These are phyloP conservation scores for Talaromyces sp. DNA, from an alignment of 2,329 filamentous ascomycete species.

Conservation along the genomic window DNA sequence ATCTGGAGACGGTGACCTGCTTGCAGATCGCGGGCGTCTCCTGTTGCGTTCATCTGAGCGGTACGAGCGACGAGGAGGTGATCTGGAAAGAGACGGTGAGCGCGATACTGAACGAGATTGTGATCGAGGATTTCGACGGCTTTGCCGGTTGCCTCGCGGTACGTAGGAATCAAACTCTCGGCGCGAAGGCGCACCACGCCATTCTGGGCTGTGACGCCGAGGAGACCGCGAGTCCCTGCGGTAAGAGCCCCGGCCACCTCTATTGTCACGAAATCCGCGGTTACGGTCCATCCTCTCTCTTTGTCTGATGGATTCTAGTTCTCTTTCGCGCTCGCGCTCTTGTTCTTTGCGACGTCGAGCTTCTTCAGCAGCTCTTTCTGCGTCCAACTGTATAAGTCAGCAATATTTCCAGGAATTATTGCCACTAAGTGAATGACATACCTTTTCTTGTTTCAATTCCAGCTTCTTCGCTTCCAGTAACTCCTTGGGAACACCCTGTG, in stretches of 20 bases:
- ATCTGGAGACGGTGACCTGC: slow-evolving; percentile 43
- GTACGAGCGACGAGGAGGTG: slow-evolving; percentile 33
- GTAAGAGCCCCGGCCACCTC: slow-evolving; percentile 39
- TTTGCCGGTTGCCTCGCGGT: slow-evolving; percentile 46
- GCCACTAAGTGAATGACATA: slow-evolving; percentile 35
- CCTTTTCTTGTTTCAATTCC: slow-evolving; percentile 93
- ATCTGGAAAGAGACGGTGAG: slow-evolving; percentile 35
- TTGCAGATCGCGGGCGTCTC: slow-evolving; percentile 35
- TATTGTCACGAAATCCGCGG: slow-evolving; percentile 28
- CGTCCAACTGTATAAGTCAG: slow-evolving; percentile 62
- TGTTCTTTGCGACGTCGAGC: slow-evolving; percentile 69
- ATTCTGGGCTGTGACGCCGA: slow-evolving; percentile 49
- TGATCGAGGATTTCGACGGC: slow-evolving; percentile 39
- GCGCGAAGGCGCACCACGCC: slow-evolving; percentile 46
- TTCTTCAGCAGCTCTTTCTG: slow-evolving; percentile 77
- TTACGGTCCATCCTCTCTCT: slow-evolving; percentile 45
- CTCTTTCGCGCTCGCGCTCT: slow-evolving; percentile 68
- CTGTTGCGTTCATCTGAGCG: slow-evolving; percentile 29
- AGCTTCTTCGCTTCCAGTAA: slow-evolving; percentile 93
- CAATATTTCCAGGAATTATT: neutral
- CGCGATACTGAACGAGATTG: slow-evolving; percentile 29
- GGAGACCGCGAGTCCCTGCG: slow-evolving; percentile 52
- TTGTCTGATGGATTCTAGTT: slow-evolving; percentile 66
- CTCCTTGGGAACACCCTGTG: slow-evolving; percentile 90
- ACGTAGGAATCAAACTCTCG: slow-evolving; percentile 59